phyloP scores from a whole-genome alignment of 345 rosid genomes.

The Lumnitzera littorea region DNA sequence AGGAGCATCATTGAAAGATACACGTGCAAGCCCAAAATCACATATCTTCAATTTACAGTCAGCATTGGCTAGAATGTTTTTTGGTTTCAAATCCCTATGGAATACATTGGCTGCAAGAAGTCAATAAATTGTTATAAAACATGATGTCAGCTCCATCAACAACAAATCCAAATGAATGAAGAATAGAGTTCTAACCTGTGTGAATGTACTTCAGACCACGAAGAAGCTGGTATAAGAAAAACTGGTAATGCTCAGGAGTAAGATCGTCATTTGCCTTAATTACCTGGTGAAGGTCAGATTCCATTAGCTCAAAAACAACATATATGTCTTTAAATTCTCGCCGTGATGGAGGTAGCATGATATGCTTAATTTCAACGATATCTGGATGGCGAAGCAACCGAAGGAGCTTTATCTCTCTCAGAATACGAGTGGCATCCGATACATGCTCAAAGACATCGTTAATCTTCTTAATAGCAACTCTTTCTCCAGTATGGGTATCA shows the following conservation, averaged over 20 bases:
- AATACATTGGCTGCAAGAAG: slow-evolving; percentile 79
- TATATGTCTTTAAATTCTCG: slow-evolving; percentile 90
- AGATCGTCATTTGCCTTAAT: slow-evolving; percentile 95
- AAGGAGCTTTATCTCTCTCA: slow-evolving; percentile 92
- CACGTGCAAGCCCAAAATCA: slow-evolving; percentile 99
- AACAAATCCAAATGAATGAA: slow-evolving; percentile 6
- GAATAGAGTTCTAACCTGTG: slow-evolving; percentile 45
- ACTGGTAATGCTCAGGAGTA: slow-evolving; percentile 93
- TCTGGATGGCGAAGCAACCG: slow-evolving; percentile 93
- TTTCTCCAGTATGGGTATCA: slow-evolving; percentile 75
- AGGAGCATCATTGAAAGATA: slow-evolving; percentile 93
- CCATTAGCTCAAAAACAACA: slow-evolving; percentile 96
- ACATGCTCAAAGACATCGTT: slow-evolving; percentile 97
- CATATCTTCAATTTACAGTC: slow-evolving; percentile 98
- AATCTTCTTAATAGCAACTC: slow-evolving; percentile 92
- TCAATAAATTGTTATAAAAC: slow-evolving; percentile 11
- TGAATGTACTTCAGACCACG: slow-evolving; percentile 92
- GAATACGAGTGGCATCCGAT: slow-evolving; percentile 93
- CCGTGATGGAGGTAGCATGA: slow-evolving; percentile 97
- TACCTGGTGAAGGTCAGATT: slow-evolving; percentile 97
- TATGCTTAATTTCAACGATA: slow-evolving; percentile 87
- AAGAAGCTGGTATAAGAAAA: slow-evolving; percentile 96
- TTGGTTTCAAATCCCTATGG: slow-evolving; percentile 95
- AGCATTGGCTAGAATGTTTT: slow-evolving; percentile 97
- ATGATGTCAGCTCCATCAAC: slow-evolving; percentile 1